phyloP scores from a whole-genome alignment of 495 filamentous ascomycete genomes.

The Terfezia boudieri region DNA sequence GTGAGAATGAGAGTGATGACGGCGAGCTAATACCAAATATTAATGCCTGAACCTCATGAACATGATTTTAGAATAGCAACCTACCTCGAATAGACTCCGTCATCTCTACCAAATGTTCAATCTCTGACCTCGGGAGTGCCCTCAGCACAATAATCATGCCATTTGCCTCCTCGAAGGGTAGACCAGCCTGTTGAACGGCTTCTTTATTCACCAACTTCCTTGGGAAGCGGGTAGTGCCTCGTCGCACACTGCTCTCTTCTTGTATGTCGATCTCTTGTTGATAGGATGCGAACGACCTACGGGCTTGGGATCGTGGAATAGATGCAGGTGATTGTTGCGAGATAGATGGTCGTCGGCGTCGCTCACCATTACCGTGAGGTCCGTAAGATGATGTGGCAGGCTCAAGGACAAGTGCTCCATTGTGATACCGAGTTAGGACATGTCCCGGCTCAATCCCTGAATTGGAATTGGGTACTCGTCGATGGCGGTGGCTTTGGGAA shows the following conservation, averaged over 20 bases:
- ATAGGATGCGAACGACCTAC: constrained; percentile 7
- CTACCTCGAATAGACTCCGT: constrained; percentile 18
- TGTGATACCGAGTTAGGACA: not conserved
- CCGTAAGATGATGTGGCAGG: constrained; percentile 3
- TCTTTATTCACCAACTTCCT: constrained; percentile 13
- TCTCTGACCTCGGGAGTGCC: constrained; percentile 13
- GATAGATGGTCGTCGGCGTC: not conserved
- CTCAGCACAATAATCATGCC: constrained; percentile 12
- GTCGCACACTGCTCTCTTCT: constrained; percentile 5
- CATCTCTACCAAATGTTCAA: constrained; percentile 15
- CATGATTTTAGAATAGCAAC: not conserved
- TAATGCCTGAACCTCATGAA: too few species aligned
- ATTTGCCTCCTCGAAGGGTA: constrained; percentile 12
- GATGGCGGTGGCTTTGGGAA: not conserved
- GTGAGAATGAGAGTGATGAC: not conserved
- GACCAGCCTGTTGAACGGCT: constrained; percentile 12
- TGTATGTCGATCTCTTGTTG: constrained; percentile 9
- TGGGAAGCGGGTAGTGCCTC: constrained; percentile 16
- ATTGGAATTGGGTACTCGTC: not conserved
- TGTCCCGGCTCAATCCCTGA: not conserved
- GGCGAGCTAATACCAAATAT: not conserved
- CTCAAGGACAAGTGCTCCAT: not conserved
- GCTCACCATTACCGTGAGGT: constrained; percentile 1
- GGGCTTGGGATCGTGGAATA: constrained; percentile 1
- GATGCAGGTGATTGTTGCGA: constrained; percentile 5